Conservation (phyloP, 345 rosid species). For the Pistacia vera region DNA sequence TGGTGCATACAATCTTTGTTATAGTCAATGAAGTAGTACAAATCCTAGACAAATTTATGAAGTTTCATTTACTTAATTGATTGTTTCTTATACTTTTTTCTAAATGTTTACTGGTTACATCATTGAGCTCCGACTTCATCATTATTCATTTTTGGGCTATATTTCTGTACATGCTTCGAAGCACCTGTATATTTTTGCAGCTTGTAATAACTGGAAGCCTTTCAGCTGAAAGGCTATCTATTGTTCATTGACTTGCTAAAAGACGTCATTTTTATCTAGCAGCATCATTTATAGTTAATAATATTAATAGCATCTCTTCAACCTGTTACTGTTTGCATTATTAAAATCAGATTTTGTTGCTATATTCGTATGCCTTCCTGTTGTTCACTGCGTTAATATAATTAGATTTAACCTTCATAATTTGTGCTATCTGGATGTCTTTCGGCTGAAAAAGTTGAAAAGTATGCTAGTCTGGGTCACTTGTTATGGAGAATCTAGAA, state of each 20-base stretch:
- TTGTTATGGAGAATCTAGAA: not conserved
- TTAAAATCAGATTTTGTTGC: not conserved
- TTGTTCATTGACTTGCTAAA: not conserved
- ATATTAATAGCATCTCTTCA: not conserved
- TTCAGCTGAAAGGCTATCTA: not conserved
- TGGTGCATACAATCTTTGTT: not conserved
- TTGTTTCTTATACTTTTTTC: no score
- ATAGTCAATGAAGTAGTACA: not conserved
- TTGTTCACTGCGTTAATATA: not conserved
- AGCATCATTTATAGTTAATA: not conserved
- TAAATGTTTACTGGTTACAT: not conserved
- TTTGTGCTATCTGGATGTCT: not conserved
- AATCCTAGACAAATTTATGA: not conserved
- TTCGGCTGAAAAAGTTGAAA: not conserved
- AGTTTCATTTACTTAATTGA: not conserved
- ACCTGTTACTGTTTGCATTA: not conserved
- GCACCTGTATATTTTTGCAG: not conserved
- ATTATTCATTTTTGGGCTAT: no score
- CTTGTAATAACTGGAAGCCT: constrained; percentile 4
- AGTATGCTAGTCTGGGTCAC: not conserved
- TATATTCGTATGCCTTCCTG: not conserved
- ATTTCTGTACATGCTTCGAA: not conserved
- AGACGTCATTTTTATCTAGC: not conserved
- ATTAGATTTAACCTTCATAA: not conserved
- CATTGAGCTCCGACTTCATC: not conserved